Evolutionary conservation across 345 rosid species (phyloP).

Genomic region (Syzygium grande): DNA sequence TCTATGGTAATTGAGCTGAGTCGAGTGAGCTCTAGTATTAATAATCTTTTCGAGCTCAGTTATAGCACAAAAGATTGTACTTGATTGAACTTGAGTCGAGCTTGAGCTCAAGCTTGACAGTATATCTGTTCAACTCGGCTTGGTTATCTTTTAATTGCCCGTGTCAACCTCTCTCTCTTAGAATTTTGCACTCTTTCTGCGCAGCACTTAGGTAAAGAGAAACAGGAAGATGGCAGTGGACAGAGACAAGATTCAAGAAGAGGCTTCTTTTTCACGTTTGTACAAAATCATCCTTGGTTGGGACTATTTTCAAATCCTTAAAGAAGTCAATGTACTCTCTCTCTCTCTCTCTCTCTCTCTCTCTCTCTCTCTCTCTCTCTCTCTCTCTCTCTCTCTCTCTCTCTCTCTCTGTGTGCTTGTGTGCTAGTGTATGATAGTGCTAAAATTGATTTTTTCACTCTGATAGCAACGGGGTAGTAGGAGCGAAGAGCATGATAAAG

Average conservation of each 20-base stretch:
- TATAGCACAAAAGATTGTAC: not conserved
- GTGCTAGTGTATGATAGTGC: not conserved
- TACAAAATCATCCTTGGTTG: conserved; percentile 62
- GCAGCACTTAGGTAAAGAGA: not conserved
- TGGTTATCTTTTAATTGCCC: not conserved
- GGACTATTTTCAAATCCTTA: conserved; percentile 67
- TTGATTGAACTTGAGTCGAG: not conserved
- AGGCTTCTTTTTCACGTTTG: conserved; percentile 54
- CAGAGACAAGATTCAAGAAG: conserved; percentile 46
- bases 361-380: not conserved
- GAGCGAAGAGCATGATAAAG: conserved; percentile 11
- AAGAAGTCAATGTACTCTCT: conserved; percentile 27
- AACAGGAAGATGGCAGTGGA: conserved; percentile 39
- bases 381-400: not conserved
- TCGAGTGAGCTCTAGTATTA: not conserved
- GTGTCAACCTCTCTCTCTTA: not conserved
- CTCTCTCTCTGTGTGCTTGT: not conserved
- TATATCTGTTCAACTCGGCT: not conserved
- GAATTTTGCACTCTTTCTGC: not conserved
- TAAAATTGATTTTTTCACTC: not conserved
- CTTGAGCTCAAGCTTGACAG: not conserved
- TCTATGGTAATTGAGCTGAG: not conserved
- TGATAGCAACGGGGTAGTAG: conserved; percentile 9
- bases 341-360: not conserved
- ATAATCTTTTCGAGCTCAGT: not conserved